A percentile compares a stretch with the other conserved stretches of the same genome.
These are phyloP conservation scores for Ambrosiella cleistominuta DNA, from an alignment of 2,329 filamentous ascomycete species.

Conservation along the genomic window DNA sequence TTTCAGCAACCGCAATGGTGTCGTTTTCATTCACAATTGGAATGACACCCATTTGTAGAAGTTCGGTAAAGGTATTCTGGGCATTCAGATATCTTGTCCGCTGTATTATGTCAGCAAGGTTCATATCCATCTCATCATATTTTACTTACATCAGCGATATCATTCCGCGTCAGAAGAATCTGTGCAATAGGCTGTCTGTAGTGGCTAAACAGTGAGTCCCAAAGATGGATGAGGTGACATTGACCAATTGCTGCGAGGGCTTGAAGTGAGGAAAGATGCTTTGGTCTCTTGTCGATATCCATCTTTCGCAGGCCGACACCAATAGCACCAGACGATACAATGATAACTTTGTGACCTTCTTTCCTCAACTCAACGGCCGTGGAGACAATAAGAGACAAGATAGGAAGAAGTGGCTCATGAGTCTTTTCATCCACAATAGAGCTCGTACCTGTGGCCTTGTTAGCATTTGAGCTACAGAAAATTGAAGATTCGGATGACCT, in stretches of 20 bases:
- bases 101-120: slow-evolving; percentile 23
- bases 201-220: slow-evolving; percentile 83
- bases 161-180: slow-evolving; percentile 82
- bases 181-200: slow-evolving; percentile 83
- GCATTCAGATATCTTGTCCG: slow-evolving; percentile 90
- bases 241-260: slow-evolving; percentile 92
- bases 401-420: slow-evolving; percentile 82
- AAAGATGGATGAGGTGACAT: slow-evolving; percentile 83
- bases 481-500: slow-evolving; percentile 20
- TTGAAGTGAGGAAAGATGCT: slow-evolving; percentile 79
- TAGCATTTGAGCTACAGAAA: slow-evolving; percentile 14
- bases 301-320: slow-evolving; percentile 82
- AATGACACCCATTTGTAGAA: slow-evolving; percentile 87
- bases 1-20: slow-evolving; percentile 88
- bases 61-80: slow-evolving; percentile 80
- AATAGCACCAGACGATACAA: slow-evolving; percentile 94
- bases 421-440: slow-evolving; percentile 97
- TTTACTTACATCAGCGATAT: slow-evolving; percentile 70
- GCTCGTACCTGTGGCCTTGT: slow-evolving; percentile 54
- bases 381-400: slow-evolving; percentile 81
- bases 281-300: slow-evolving; percentile 73
- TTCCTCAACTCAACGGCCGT: slow-evolving; percentile 74
- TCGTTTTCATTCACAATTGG: slow-evolving; percentile 99
- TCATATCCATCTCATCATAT: neutral
- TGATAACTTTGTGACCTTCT: slow-evolving; percentile 84